Evolutionary conservation across 495 filamentous ascomycete species (phyloP).

Genomic region (Gamarada debralockiae): DNA sequence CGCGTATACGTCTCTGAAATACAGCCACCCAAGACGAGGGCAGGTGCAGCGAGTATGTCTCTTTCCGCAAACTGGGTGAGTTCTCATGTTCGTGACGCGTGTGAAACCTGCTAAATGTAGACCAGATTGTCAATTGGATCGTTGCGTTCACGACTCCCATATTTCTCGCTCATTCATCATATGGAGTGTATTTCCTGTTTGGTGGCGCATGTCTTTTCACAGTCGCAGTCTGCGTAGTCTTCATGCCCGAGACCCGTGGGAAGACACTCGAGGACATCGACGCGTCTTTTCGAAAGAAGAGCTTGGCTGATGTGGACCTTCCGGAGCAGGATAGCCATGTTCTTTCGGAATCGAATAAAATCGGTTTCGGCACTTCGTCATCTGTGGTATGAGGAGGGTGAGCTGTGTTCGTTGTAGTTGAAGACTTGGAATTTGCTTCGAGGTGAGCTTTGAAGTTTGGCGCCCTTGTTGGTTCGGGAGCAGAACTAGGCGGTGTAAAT

Average conservation of each 20-base stretch:
- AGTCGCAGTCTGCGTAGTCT: slow-evolving; percentile 42
- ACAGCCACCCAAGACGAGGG: slow-evolving; percentile 49
- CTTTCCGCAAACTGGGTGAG: slow-evolving; percentile 47
- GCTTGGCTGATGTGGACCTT: no score
- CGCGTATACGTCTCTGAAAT: slow-evolving; percentile 54
- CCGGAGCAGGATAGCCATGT: no score
- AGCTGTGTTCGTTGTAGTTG: no score
- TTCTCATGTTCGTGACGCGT: not conserved
- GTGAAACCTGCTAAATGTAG: not conserved
- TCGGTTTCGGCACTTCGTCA: no score
- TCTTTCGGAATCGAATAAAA: no score
- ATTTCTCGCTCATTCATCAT: slow-evolving; percentile 51
- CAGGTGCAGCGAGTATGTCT: slow-evolving; percentile 45
- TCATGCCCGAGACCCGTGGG: slow-evolving; percentile 61
- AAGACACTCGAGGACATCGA: slow-evolving; percentile 55
- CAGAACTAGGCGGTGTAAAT: no score
- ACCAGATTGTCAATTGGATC: slow-evolving; percentile 48
- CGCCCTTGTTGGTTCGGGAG: no score
- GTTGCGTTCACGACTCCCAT: slow-evolving; percentile 62
- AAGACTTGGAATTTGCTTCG: no score
- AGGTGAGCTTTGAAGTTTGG: no score
- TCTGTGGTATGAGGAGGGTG: no score
- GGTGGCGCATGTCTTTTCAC: slow-evolving; percentile 45
- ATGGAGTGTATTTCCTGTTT: slow-evolving; percentile 59
- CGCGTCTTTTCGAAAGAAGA: slow-evolving; percentile 13